Conservation (phyloP, 148 eudicot species). For the Suaeda aralocaspica region DNA sequence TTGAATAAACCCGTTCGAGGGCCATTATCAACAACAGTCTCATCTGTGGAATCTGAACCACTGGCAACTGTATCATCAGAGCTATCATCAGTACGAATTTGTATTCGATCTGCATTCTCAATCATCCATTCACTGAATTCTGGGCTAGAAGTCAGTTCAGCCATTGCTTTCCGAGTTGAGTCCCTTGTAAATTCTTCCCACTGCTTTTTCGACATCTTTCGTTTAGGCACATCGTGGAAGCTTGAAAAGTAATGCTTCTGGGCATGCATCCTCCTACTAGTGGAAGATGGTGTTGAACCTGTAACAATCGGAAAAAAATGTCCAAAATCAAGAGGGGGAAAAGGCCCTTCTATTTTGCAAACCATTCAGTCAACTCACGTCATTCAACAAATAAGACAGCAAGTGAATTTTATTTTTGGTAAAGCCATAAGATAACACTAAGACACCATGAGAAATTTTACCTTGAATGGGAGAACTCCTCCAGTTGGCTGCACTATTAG, state of each 20-base stretch:
- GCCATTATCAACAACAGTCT: conserved; percentile 34
- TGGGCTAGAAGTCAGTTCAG: conserved; percentile 58
- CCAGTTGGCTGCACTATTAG: conserved; percentile 22
- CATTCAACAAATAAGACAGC: not conserved
- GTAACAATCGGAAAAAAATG: conserved; percentile 10
- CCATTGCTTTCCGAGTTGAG: conserved; percentile 56
- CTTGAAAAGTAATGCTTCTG: conserved; percentile 55
- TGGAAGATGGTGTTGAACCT: conserved; percentile 41
- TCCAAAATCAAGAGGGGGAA: not conserved
- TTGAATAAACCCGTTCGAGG: conserved; percentile 25
- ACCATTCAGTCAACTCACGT: not conserved
- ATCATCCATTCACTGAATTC: conserved; percentile 70
- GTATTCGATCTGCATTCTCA: conserved; percentile 54
- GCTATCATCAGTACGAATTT: conserved; percentile 45
- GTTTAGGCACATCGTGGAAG: conserved; percentile 53
- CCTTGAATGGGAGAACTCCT: conserved; percentile 31
- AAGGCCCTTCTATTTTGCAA: not conserved
- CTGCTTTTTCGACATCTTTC: conserved; percentile 62
- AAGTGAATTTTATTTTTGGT: not conserved
- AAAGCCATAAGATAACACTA: not conserved
- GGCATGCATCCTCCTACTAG: conserved; percentile 14
- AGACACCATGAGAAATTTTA: not conserved
- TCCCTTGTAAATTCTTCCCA: conserved; percentile 61
- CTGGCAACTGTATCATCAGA: conserved; percentile 53
- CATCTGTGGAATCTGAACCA: conserved; percentile 66